Evolutionary conservation across 352 stramenopile genomes (phyloP).

Genomic region (Phytophthora vignae): DNA sequence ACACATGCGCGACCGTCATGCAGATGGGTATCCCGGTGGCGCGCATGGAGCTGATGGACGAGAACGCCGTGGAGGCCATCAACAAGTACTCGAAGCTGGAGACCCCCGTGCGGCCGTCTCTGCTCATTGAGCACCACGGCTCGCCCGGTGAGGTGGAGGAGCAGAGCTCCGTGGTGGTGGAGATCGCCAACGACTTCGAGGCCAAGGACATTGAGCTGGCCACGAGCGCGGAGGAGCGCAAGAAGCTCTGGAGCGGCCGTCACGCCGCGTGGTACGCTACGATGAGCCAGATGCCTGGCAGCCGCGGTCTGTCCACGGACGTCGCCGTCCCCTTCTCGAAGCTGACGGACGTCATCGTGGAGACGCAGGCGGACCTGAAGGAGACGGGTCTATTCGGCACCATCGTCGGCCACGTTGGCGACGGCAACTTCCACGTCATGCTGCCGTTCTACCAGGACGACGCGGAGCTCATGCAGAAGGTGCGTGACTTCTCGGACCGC

Average conservation of each 20-base stretch:
- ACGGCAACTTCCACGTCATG: conserved; percentile 99
- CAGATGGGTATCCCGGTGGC: conserved; percentile 90
- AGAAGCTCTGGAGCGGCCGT: conserved; percentile 85
- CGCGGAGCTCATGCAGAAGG: conserved; percentile 82
- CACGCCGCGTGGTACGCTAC: conserved; percentile 90
- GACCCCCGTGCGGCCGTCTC: conserved; percentile 83
- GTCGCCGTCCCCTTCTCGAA: conserved; percentile 96
- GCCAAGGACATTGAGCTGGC: conserved; percentile 86
- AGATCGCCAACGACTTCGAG: conserved; percentile 88
- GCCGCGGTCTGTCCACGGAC: conserved; percentile 93
- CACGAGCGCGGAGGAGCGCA: conserved; percentile 73
- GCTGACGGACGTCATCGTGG: conserved; percentile 94
- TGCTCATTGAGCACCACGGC: conserved; percentile 97
- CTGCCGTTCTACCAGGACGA: conserved; percentile 92
- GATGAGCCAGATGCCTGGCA: conserved; percentile 82
- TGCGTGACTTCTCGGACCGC: conserved; percentile 90
- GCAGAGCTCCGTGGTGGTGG: conserved; percentile 86
- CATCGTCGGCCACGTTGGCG: conserved; percentile 94
- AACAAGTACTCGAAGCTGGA: conserved; percentile 90
- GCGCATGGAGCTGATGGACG: conserved; percentile 90
- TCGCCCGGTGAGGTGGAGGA: conserved; percentile 83
- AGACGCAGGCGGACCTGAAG: conserved; percentile 93
- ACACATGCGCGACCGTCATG: conserved; percentile 86
- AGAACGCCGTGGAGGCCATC: conserved; percentile 78
- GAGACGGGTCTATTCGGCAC: conserved; percentile 90